Percentiles rank a stretch among this genome's conserved stretches.
Conservation (phyloP, 2,329 filamentous ascomycete genomes). For the Pseudogymnoascus sp. region DNA sequence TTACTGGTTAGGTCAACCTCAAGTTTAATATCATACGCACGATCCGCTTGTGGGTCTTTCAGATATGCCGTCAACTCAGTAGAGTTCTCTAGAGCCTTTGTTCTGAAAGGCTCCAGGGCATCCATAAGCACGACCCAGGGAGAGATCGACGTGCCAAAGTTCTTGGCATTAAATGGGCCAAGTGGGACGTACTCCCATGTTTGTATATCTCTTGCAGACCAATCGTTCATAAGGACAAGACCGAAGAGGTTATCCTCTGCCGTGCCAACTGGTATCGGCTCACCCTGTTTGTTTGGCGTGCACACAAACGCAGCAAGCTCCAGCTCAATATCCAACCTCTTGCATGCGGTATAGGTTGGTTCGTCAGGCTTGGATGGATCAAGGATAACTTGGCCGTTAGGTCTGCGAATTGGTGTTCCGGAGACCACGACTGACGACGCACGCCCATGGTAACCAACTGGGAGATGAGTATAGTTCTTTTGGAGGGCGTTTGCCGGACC, state of each 20-base stretch:
- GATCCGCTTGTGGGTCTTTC: constrained; percentile 50
- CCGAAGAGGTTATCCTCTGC: constrained; percentile 71
- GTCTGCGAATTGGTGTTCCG: constrained; percentile 65
- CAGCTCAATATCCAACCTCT: constrained; percentile 70
- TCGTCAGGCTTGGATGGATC: constrained; percentile 55
- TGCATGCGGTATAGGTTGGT: constrained; percentile 56
- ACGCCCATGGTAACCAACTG: constrained; percentile 75
- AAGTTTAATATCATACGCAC: constrained; percentile 62
- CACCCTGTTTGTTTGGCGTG: constrained; percentile 56
- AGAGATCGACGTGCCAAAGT: constrained; percentile 71
- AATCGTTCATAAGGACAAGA: constrained; percentile 78
- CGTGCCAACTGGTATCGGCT: constrained; percentile 52
- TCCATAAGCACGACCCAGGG: constrained; percentile 74
- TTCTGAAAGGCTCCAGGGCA: constrained; percentile 62
- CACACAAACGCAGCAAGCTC: constrained; percentile 72
- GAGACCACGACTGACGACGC: constrained; percentile 70
- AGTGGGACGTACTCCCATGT: constrained; percentile 78
- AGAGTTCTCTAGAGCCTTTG: constrained; percentile 47
- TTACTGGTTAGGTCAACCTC: constrained; percentile 56
- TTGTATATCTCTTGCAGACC: constrained; percentile 78
- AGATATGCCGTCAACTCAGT: constrained; percentile 55
- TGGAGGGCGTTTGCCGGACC: constrained; percentile 66
- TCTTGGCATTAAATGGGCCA: constrained; percentile 78
- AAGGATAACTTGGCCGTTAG: constrained; percentile 65
- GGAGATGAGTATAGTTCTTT: constrained; percentile 74